These are phyloP conservation scores for Colletotrichum truncatum DNA, from an alignment of 2,329 filamentous ascomycete genomes.

Conservation along the genomic window DNA sequence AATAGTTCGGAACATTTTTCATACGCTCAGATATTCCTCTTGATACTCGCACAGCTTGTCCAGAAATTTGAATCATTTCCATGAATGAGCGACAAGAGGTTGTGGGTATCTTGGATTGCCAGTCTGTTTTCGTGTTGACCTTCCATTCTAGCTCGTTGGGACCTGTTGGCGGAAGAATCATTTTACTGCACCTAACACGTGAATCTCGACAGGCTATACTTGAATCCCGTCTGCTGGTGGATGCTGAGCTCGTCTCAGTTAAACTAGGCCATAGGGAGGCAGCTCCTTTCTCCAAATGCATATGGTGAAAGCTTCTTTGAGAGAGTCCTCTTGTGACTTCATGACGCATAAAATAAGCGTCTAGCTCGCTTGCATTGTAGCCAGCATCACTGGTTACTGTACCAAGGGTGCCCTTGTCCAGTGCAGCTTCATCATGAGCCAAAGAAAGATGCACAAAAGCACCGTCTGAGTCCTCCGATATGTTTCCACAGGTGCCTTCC, in stretches of 20 bases:
- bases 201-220: neutral
- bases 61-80: neutral
- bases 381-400: neutral
- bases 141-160: neutral
- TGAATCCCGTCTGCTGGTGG: neutral
- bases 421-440: neutral
- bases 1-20: no score
- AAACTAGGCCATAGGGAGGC: neutral
- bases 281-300: neutral
- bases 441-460: constrained; percentile 56
- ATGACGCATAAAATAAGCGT: neutral
- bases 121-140: no score
- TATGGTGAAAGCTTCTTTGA: neutral
- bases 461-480: constrained; percentile 56
- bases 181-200: neutral
- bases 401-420: neutral
- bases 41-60: neutral
- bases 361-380: neutral
- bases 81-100: neutral
- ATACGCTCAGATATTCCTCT: neutral
- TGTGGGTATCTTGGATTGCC: no score
- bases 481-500: constrained; percentile 68
- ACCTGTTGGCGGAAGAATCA: neutral
- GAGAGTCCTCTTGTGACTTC: neutral
- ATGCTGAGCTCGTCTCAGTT: neutral